These are phyloP conservation scores for Podaxis sp. DNA, from an alignment of 768 basidiomycete genomes.

Conservation along the genomic window DNA sequence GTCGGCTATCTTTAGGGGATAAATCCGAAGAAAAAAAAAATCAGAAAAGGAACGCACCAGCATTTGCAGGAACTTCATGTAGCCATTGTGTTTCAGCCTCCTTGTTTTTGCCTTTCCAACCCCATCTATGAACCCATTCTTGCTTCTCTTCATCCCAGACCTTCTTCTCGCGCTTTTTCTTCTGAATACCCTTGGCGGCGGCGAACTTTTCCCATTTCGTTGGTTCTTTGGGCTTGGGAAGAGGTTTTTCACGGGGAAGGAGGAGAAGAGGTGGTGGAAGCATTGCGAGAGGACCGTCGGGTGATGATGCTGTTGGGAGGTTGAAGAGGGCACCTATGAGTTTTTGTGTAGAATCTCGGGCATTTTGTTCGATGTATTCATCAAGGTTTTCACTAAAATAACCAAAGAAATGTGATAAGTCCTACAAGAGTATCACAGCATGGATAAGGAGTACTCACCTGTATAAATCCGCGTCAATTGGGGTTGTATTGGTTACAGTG, in stretches of 20 bases:
- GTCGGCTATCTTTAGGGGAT: neutral
- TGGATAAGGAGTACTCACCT: constrained; percentile 43
- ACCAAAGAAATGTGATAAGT: neutral
- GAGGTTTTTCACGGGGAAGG: constrained; percentile 87
- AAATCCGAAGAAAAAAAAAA: neutral
- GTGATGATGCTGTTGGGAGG: constrained; percentile 72
- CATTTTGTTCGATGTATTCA: constrained; percentile 72
- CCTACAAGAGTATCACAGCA: neutral
- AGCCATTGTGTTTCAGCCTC: constrained; percentile 87
- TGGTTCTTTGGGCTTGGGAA: constrained; percentile 87
- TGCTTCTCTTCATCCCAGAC: constrained; percentile 95
- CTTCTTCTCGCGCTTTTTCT: constrained; percentile 73
- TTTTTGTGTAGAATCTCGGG: constrained; percentile 79
- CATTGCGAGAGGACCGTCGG: constrained; percentile 79
- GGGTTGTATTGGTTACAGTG: constrained; percentile 83
- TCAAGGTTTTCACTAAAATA: constrained; percentile 68
- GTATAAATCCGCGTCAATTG: constrained; percentile 84
- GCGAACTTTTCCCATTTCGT: constrained; percentile 99
- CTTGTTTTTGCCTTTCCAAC: constrained; percentile 86
- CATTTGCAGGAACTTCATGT: constrained; percentile 83
- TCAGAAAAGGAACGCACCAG: constrained; percentile 51
- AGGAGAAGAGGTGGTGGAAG: constrained; percentile 76
- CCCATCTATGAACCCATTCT: constrained; percentile 92
- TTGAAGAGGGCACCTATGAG: constrained; percentile 79
- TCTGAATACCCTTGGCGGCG: constrained; percentile 88